These are phyloP conservation scores for Epichloe amarillans DNA, from an alignment of 2,329 filamentous ascomycete species.

Conservation along the genomic window DNA sequence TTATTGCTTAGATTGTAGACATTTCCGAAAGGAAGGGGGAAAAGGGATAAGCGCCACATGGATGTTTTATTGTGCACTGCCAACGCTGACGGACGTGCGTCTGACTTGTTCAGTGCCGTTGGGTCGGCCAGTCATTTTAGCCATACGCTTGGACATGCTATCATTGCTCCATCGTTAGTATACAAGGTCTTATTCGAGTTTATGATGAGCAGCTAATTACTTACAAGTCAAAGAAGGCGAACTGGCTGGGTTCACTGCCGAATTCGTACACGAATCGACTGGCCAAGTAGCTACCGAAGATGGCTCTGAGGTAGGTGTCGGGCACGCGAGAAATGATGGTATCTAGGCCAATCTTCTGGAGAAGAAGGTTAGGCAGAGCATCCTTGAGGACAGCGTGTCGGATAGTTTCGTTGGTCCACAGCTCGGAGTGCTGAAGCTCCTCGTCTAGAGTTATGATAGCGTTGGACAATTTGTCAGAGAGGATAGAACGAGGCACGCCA, in stretches of 20 bases:
- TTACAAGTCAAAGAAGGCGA: slow-evolving; percentile 97
- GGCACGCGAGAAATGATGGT: slow-evolving; percentile 79
- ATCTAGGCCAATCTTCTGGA: slow-evolving; percentile 83
- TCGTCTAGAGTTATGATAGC: slow-evolving; percentile 96
- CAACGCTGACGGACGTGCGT: slow-evolving; percentile 13
- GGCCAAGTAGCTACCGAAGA: slow-evolving; percentile 91
- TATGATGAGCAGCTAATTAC: slow-evolving; percentile 23
- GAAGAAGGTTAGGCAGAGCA: slow-evolving; percentile 69
- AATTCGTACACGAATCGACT: slow-evolving; percentile 95
- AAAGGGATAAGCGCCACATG: neutral
- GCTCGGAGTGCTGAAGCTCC: slow-evolving; percentile 81
- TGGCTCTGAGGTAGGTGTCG: slow-evolving; percentile 80
- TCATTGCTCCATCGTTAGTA: slow-evolving; percentile 6
- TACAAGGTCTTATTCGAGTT: neutral
- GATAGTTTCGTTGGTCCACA: slow-evolving; percentile 76
- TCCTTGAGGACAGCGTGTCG: slow-evolving; percentile 68
- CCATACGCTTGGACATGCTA: slow-evolving; percentile 54
- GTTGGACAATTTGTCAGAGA: slow-evolving; percentile 79
- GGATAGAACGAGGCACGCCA: slow-evolving; percentile 64
- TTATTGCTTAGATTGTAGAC: neutral
- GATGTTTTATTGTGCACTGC: neutral
- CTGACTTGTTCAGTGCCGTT: slow-evolving; percentile 16
- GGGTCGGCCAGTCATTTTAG: slow-evolving; percentile 23
- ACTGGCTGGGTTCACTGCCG: slow-evolving; percentile 83
- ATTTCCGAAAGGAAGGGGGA: neutral